Percentiles rank a stretch among this genome's conserved stretches.
These are phyloP conservation scores for Mortierella alpina DNA, from an alignment of 192 early-diverging fungal species.

Conservation along the genomic window DNA sequence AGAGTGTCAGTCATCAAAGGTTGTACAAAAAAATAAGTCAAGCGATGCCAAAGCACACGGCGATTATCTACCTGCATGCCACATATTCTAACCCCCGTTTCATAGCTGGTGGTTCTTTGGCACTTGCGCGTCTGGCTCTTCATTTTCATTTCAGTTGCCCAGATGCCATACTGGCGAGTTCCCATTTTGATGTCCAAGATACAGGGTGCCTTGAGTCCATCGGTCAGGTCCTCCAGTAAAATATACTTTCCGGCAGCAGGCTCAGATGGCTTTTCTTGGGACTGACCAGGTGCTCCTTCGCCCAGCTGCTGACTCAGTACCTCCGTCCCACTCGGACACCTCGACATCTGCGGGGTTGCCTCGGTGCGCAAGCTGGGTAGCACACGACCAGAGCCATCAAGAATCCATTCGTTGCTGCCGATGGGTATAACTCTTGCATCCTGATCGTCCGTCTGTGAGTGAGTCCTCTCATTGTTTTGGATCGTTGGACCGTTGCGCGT, in stretches of 20 bases:
- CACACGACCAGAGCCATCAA: constrained; percentile 28
- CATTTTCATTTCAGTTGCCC: constrained; percentile 85
- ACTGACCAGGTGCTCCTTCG: not conserved
- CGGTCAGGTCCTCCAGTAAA: constrained; percentile 93
- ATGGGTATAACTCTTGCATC: constrained; percentile 7
- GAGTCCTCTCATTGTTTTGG: constrained; percentile 10
- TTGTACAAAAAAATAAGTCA: not conserved
- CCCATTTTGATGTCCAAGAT: constrained; percentile 99
- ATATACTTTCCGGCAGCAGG: constrained; percentile 78
- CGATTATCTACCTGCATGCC: constrained; percentile 95
- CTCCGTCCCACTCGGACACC: not conserved
- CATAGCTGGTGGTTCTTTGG: constrained; percentile 89
- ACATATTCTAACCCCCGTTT: constrained; percentile 94
- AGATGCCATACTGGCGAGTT: constrained; percentile 94
- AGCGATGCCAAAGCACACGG: not conserved
- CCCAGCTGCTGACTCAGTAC: constrained; percentile 15
- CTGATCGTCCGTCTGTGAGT: constrained; percentile 5
- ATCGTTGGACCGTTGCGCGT: not conserved
- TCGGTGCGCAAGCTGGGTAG: constrained; percentile 13
- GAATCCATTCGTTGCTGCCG: constrained; percentile 43
- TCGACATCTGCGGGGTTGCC: constrained; percentile 10
- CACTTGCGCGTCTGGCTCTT: constrained; percentile 93
- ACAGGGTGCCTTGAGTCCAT: constrained; percentile 88
- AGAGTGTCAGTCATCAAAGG: not conserved
- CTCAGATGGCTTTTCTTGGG: constrained; percentile 42